A percentile compares a stretch with the other conserved stretches of the same genome.
phyloP scores from a whole-genome alignment of 1,284 basidiomycete genomes.

The Clitocybe nebularis region DNA sequence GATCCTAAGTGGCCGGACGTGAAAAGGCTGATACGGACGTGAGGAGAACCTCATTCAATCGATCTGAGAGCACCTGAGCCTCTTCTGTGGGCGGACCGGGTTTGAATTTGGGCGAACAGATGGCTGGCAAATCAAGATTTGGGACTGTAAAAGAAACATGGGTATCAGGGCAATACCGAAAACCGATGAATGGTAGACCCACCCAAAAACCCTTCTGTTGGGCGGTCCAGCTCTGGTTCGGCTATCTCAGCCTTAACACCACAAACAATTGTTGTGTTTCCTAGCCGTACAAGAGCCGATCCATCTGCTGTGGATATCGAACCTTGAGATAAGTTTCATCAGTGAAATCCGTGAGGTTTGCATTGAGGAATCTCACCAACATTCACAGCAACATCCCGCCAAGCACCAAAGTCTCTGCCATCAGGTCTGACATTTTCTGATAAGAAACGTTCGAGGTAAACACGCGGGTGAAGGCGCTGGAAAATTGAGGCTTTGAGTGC shows the following conservation, averaged over 20 bases:
- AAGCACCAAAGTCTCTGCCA: conserved; percentile 58
- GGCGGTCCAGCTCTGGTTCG: conserved; percentile 76
- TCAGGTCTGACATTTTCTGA: conserved; percentile 72
- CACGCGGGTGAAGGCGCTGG: conserved; percentile 77
- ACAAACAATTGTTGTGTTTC: conserved; percentile 88
- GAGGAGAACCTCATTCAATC: conserved; percentile 73
- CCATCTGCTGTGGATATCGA: conserved; percentile 91
- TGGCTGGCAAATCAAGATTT: conserved; percentile 86
- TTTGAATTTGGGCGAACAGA: conserved; percentile 92
- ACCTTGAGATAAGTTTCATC: conserved; percentile 33
- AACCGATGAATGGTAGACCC: conserved; percentile 18
- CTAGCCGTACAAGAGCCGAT: conserved; percentile 85
- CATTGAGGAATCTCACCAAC: conserved; percentile 48
- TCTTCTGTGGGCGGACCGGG: conserved; percentile 92
- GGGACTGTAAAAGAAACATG: conserved; percentile 31
- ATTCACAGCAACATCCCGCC: conserved; percentile 70
- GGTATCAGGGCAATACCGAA: not conserved
- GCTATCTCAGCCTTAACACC: conserved; percentile 94
- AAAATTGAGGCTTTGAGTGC: conserved; percentile 66
- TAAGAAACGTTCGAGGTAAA: conserved; percentile 79
- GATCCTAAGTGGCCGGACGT: conserved; percentile 1
- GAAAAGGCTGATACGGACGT: conserved; percentile 44
- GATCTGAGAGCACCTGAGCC: conserved; percentile 83
- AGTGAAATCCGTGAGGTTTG: conserved; percentile 5
- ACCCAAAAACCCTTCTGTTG: conserved; percentile 82